phyloP scores from a whole-genome alignment of 208 protist species.

The Acanthamoeba royreba region DNA sequence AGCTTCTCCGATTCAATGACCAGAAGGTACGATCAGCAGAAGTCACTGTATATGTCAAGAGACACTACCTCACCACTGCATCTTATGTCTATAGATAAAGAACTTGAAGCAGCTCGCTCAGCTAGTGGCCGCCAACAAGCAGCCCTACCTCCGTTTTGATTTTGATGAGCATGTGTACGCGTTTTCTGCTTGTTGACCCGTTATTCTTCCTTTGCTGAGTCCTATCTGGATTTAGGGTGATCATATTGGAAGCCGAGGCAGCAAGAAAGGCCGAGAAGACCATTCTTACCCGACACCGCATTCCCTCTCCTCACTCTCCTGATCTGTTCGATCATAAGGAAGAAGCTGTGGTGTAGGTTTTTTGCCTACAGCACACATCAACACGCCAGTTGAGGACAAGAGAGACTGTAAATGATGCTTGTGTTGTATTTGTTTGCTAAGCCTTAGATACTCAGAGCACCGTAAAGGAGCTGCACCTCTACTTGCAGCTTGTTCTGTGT shows the following conservation, averaged over 20 bases:
- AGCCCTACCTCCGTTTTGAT: constrained; percentile 34
- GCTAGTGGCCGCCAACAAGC: constrained; percentile 31
- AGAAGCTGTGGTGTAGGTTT: not conserved
- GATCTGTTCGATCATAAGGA: constrained; percentile 8
- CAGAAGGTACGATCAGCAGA: too few species aligned
- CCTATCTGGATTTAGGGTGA: not conserved
- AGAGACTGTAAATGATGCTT: not conserved
- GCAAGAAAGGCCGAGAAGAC: not conserved
- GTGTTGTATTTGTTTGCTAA: not conserved
- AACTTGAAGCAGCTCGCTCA: constrained; percentile 62
- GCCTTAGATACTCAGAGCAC: not conserved
- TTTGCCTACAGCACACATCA: too few species aligned
- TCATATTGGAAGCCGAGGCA: constrained; percentile 11
- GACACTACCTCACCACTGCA: not conserved
- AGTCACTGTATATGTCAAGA: too few species aligned
- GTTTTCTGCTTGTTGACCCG: not conserved
- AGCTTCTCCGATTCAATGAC: constrained; percentile 50
- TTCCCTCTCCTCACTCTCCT: constrained; percentile 11
- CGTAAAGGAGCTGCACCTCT: constrained; percentile 10
- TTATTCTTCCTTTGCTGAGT: not conserved
- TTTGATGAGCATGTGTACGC: constrained; percentile 45
- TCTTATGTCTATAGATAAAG: not conserved
- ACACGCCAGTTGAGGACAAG: too few species aligned
- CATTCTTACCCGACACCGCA: constrained; percentile 4
- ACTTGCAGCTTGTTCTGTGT: not conserved